phyloP scores from a whole-genome alignment of 2,329 filamentous ascomycete species.

The Chaetothyriales sp. region DNA sequence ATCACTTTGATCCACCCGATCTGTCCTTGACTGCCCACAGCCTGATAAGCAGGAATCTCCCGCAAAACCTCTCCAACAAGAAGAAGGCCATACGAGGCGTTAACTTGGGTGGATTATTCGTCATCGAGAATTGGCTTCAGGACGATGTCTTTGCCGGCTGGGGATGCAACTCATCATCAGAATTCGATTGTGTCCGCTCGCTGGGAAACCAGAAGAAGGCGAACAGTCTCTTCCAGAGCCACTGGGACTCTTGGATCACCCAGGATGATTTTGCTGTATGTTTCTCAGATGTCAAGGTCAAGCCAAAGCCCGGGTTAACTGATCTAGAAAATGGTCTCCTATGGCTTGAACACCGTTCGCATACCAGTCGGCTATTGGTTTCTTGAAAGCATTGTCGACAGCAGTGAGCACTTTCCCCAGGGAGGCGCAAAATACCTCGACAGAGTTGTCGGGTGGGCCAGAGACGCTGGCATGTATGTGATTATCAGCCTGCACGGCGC shows the following conservation, averaged over 20 bases:
- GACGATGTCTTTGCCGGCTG: conserved; percentile 32
- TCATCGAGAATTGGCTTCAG: conserved; percentile 42
- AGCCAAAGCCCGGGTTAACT: not conserved
- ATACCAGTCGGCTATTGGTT: conserved; percentile 44
- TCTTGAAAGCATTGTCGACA: conserved; percentile 32
- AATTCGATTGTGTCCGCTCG: conserved; percentile 38
- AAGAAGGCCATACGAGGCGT: conserved; percentile 32
- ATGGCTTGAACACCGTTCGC: conserved; percentile 39
- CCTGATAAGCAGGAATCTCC: not conserved
- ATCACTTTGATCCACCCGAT: conserved; percentile 14
- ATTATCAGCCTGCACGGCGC: conserved; percentile 40
- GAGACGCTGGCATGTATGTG: conserved; percentile 36
- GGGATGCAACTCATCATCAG: conserved; percentile 29
- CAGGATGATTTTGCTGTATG: conserved; percentile 29
- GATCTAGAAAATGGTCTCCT: conserved; percentile 29
- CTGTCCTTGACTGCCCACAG: not conserved
- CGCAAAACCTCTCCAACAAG: not conserved
- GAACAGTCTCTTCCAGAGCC: conserved; percentile 33
- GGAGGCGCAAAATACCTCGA: conserved; percentile 35
- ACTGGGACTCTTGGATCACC: conserved; percentile 39
- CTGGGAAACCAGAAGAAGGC: conserved; percentile 32
- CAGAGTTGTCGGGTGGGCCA: conserved; percentile 34
- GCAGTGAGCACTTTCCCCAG: conserved; percentile 37
- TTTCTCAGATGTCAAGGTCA: not conserved
- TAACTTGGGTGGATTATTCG: conserved; percentile 38